These are phyloP conservation scores for Chlamydomonas sp. DNA, from an alignment of 139 green algal genomes.

Conservation along the genomic window DNA sequence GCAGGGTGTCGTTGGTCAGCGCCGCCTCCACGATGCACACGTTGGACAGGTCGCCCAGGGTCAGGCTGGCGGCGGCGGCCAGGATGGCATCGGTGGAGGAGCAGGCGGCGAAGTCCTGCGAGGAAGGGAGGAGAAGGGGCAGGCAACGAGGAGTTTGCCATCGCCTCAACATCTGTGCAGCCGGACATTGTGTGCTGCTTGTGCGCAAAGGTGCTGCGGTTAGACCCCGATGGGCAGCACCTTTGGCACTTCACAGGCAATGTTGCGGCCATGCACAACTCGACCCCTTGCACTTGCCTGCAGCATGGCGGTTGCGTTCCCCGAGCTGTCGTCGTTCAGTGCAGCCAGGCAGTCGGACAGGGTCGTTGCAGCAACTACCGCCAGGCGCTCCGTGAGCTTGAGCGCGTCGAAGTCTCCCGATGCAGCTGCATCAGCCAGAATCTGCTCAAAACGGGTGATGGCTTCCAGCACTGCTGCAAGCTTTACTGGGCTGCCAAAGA, in stretches of 20 bases:
- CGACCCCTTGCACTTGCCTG: neutral
- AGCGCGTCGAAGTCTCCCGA: neutral
- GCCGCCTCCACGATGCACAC: neutral
- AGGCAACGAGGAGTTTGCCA: no score
- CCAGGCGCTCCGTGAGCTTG: neutral
- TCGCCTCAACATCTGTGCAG: no score
- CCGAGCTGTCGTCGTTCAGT: neutral
- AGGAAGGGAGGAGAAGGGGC: no score
- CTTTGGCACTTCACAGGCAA: no score
- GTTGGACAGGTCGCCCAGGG: neutral
- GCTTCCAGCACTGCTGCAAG: neutral
- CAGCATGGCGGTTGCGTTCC: neutral
- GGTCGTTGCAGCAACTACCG: neutral
- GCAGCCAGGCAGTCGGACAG: conserved; percentile 8
- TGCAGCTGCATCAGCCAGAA: neutral
- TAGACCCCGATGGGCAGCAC: no score
- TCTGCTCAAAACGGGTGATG: neutral
- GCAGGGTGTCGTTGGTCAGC: neutral
- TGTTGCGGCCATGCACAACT: no score
- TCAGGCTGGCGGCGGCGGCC: neutral
- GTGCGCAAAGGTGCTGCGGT: no score
- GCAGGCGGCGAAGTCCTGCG: neutral
- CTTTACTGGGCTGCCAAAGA: neutral
- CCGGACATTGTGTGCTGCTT: no score
- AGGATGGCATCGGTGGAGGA: neutral